Conservation (phyloP, 2,329 filamentous ascomycete species). For the Tricladium varicosporioides region DNA sequence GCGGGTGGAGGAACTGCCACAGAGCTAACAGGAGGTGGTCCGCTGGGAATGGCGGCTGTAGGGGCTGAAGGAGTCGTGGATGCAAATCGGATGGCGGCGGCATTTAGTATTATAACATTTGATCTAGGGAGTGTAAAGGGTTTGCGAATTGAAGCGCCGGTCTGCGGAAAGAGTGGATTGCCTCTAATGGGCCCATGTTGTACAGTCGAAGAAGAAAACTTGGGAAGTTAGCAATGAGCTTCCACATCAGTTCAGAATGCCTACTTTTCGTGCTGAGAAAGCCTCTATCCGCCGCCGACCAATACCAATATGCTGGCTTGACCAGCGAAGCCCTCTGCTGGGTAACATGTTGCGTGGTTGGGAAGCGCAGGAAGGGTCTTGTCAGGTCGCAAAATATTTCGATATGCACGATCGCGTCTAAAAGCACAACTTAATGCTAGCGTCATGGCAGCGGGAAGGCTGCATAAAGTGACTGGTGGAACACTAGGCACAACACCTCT, state of each 20-base stretch:
- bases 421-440: constrained; percentile 5
- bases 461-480: not conserved
- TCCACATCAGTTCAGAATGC: not conserved
- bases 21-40: constrained; percentile 3
- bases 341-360: constrained; percentile 48
- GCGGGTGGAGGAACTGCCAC: not conserved
- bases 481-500: no score
- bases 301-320: constrained; percentile 41
- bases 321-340: constrained; percentile 50
- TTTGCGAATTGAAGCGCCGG: constrained; percentile 17
- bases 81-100: constrained; percentile 27
- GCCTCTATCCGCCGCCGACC: constrained; percentile 36
- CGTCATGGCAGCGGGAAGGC: not conserved
- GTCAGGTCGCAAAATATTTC: constrained; percentile 32
- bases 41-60: constrained; percentile 9
- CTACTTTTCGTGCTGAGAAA: constrained; percentile 36
- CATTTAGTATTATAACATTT: constrained; percentile 27
- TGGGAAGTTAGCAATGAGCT: constrained; percentile 19
- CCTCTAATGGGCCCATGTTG: constrained; percentile 26
- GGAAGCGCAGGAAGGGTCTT: constrained; percentile 10
- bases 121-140: constrained; percentile 16
- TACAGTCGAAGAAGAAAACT: constrained; percentile 33
- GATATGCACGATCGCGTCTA: constrained; percentile 6
- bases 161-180: constrained; percentile 27
- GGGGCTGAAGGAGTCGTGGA: constrained; percentile 21